Conservation (phyloP, 257 asterid genomes). For the Salvia splendens region DNA sequence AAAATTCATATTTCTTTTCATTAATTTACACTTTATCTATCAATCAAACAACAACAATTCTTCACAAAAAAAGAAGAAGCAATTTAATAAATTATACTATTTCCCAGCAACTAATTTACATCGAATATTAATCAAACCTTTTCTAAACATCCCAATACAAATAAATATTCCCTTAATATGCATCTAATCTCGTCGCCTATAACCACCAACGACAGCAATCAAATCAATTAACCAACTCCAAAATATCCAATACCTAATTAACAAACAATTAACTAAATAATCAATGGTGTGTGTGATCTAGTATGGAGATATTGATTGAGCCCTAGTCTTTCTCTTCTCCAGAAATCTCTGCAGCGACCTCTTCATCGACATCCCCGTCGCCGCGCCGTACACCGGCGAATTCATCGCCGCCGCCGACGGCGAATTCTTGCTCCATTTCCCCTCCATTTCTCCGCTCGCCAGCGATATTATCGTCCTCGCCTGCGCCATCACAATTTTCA, state of each 20-base stretch:
- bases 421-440: background rate
- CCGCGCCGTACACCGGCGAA: constrained; percentile 28
- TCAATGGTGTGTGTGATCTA: background rate
- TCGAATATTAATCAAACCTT: background rate
- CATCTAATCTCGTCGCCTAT: background rate
- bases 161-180: background rate
- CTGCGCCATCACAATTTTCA: constrained; percentile 18
- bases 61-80: no score
- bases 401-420: background rate
- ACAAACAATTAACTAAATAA: background rate
- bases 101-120: background rate
- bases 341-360: constrained; percentile 55
- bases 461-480: constrained; percentile 40
- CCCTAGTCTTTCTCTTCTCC: constrained; percentile 45
- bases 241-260: background rate
- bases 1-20: no score
- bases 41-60: no score
- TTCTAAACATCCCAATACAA: background rate
- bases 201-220: no score
- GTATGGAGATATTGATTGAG: constrained; percentile 31
- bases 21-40: no score
- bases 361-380: constrained; percentile 43
- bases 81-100: no score
- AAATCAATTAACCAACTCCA: no score
- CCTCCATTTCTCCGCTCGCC: constrained; percentile 35